Evolutionary conservation across 176 grass and related monocot species (phyloP), one percentile per base, ranked within the genome.

Genomic region (Poa annua): DNA sequence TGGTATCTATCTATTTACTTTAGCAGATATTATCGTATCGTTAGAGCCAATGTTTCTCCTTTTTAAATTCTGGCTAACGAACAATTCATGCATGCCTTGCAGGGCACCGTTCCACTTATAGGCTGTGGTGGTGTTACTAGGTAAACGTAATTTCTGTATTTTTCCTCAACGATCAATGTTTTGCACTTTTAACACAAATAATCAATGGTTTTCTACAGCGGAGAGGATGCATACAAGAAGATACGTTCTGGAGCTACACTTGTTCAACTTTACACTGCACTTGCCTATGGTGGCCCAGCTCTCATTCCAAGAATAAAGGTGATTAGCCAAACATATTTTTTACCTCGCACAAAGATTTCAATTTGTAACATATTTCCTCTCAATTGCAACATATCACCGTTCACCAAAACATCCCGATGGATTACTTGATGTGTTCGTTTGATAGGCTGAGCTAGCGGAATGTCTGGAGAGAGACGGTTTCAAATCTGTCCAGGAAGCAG

Each of bases 221-320:
- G 96, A 0, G 91, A 99, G 81, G 93, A 99, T 82, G 96, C 96
- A 75, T 99, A 99, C 84, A 99, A 96, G 83, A 99, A 99, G 78
- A 96, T 99, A 39, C 93, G 89, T 26, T 81, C 96, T 60, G 96
- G 93, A 80, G 96, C 93, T 66, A 99, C 91, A 32, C 87, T 99
- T 20, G 91, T 99, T 88, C 96, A 99, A 56, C 72, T 99, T 83
- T 99, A 99, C 60, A 96, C 93, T 15, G 91, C 89, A 17, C 88
- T 96, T 90, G 96, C 89, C 1, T 99, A 99, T 66, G 85, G 85
- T 54, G 96, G 96, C 26, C 96, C 96, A 78, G 93, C 93, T 75
- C 81, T 96, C 82, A 96, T 99, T 66, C 96, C 93, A 20, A 88
- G 86, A 84, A 94, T 99, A 90, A 99, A 96, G 96, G 91, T 95